Evolutionary conservation across 208 protist genomes (phyloP).

Genomic region (Acanthamoeba culbertsoni): DNA sequence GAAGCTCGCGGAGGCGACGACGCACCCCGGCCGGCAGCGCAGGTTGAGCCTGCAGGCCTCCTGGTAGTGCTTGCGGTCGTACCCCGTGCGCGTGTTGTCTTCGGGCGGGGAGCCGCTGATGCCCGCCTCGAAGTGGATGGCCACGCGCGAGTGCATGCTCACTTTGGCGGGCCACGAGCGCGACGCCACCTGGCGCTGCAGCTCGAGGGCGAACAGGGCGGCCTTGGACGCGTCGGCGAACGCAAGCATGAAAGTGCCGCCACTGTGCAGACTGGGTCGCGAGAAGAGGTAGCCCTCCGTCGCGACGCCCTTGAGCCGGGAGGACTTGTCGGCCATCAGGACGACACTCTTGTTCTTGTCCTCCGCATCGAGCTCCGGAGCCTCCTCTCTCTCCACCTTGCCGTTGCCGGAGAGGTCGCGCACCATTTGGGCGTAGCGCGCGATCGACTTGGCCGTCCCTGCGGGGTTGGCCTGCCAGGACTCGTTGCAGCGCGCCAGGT

Average conservation of each 20-base stretch:
- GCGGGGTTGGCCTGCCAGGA: background rate
- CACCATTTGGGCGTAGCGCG: background rate
- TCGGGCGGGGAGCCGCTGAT: background rate
- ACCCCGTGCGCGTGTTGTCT: background rate
- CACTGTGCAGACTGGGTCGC: background rate
- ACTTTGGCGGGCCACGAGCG: background rate
- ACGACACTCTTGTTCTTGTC: background rate
- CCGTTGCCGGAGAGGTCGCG: background rate
- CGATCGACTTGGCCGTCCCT: background rate
- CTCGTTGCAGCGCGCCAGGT: slow-evolving; percentile 20
- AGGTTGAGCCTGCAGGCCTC: slow-evolving; percentile 7
- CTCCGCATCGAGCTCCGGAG: background rate
- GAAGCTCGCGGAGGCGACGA: background rate
- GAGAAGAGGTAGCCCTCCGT: background rate
- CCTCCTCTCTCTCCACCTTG: background rate
- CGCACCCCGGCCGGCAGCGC: background rate
- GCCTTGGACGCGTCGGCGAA: background rate
- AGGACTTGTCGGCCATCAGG: no score
- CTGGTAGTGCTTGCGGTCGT: background rate
- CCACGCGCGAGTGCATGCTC: background rate
- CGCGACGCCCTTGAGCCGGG: no score
- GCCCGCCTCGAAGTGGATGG: background rate
- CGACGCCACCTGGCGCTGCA: background rate
- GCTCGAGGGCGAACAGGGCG: background rate
- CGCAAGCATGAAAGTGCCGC: background rate